Evolutionary conservation across 1,284 basidiomycete species (phyloP).

Genomic region (Puccinia novopanici): DNA sequence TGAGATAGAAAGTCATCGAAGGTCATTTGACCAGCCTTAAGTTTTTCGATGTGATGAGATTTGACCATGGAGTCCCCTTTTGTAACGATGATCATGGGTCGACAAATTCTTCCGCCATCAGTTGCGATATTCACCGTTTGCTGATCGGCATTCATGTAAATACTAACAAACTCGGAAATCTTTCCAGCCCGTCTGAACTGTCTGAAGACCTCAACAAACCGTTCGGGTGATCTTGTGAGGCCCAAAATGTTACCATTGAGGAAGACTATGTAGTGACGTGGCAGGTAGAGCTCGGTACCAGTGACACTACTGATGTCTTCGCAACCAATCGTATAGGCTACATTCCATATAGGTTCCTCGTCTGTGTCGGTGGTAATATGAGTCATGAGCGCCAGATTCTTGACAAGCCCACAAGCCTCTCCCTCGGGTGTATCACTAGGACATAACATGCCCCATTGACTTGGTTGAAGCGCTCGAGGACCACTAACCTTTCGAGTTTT

Average conservation of each 20-base stretch:
- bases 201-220: conserved; percentile 87
- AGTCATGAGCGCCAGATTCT: conserved; percentile 98
- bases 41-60: conserved; percentile 76
- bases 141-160: conserved; percentile 96
- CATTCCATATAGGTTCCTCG: conserved; percentile 85
- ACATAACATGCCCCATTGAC: conserved; percentile 99
- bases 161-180: conserved; percentile 93
- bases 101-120: conserved; percentile 96
- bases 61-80: conserved; percentile 75
- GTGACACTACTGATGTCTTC: conserved; percentile 88
- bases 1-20: conserved; percentile 94
- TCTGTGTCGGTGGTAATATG: conserved; percentile 99
- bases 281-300: conserved; percentile 91
- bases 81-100: conserved; percentile 97
- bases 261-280: conserved; percentile 89
- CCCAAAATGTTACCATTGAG: conserved; percentile 96
- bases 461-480: conserved; percentile 92
- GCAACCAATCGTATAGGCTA: conserved; percentile 84
- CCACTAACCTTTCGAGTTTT: conserved; percentile 99
- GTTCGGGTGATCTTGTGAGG: conserved; percentile 78
- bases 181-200: conserved; percentile 85
- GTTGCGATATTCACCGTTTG: conserved; percentile 92
- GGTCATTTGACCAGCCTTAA: conserved; percentile 75
- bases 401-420: conserved; percentile 97
- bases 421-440: conserved; percentile 99